Percentiles rank a stretch among this genome's conserved stretches.
These are phyloP conservation scores for Cryptococcus sp. DNA, from an alignment of 1,284 basidiomycete species.

Conservation along the genomic window DNA sequence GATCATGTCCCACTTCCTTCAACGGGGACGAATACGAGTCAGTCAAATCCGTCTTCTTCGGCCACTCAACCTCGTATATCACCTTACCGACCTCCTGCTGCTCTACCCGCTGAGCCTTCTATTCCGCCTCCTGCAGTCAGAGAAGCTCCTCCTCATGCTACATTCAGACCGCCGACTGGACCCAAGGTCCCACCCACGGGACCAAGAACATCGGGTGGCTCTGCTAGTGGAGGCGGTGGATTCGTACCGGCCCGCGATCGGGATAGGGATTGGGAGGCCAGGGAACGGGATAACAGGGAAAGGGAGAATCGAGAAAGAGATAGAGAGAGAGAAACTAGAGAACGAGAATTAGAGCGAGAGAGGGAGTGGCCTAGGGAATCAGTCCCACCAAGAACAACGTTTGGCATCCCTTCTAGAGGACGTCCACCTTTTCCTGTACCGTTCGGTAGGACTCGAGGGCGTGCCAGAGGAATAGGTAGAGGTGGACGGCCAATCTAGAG, in stretches of 20 bases:
- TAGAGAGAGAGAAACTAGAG: not conserved
- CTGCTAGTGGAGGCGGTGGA: not conserved
- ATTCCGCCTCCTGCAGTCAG: constrained; percentile 10
- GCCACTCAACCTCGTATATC: not conserved
- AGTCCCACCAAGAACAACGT: not conserved
- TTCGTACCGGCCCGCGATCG: not conserved
- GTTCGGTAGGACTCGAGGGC: constrained; percentile 7
- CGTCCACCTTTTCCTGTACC: constrained; percentile 2
- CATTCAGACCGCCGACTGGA: constrained; percentile 13
- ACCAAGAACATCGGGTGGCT: constrained; percentile 5
- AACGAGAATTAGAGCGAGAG: not conserved
- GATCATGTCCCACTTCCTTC: not conserved
- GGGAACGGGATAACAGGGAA: not conserved
- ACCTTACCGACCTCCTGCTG: not conserved
- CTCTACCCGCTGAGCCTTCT: constrained; percentile 4
- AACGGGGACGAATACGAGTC: not conserved
- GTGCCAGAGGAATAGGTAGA: constrained; percentile 11
- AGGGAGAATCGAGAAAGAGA: constrained; percentile 4
- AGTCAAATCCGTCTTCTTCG: not conserved
- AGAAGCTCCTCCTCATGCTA: constrained; percentile 11
- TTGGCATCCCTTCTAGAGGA: constrained; percentile 3
- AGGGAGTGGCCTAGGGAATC: not conserved
- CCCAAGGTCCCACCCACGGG: constrained; percentile 23
- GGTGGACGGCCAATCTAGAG: constrained; percentile 9
- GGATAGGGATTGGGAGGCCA: not conserved